Evolutionary conservation across 2,329 filamentous ascomycete genomes (phyloP).

Genomic region (Cladosporium sp.): DNA sequence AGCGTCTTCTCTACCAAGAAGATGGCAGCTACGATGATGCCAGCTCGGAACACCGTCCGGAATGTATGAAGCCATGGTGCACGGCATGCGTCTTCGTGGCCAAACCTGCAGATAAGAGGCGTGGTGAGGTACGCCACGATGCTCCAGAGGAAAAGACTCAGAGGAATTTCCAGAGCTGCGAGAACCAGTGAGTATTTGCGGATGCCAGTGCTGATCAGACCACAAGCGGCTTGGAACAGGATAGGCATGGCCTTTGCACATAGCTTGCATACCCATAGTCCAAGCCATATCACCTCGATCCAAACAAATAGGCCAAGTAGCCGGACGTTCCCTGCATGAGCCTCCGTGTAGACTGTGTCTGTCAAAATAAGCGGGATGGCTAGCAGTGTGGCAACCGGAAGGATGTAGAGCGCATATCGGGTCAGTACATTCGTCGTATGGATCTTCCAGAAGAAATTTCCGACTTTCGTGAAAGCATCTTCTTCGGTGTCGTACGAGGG

Average conservation of each 20-base stretch:
- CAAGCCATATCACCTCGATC: conserved; percentile 70
- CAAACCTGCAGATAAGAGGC: conserved; percentile 36
- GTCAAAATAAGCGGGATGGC: conserved; percentile 61
- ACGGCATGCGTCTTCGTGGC: neutral
- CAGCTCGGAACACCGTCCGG: conserved; percentile 59
- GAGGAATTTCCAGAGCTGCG: conserved; percentile 62
- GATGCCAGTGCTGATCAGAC: conserved; percentile 68
- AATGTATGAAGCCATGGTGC: conserved; percentile 42
- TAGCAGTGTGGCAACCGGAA: conserved; percentile 63
- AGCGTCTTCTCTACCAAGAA: conserved; percentile 68
- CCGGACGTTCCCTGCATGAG: conserved; percentile 37
- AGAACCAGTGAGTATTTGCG: conserved; percentile 70
- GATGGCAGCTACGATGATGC: conserved; percentile 63
- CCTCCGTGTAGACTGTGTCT: conserved; percentile 32
- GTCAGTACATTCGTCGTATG: conserved; percentile 64
- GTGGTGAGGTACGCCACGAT: conserved; percentile 64
- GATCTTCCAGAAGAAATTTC: conserved; percentile 65
- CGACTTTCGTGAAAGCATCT: conserved; percentile 63
- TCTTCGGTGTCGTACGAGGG: conserved; percentile 43
- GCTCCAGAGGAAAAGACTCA: conserved; percentile 70
- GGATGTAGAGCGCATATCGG: conserved; percentile 67
- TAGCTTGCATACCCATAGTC: conserved; percentile 67
- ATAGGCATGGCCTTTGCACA: conserved; percentile 61
- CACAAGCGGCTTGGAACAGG: conserved; percentile 68
- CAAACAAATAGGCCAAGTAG: conserved; percentile 66